A percentile compares a stretch with the other conserved stretches of the same genome.
Conservation (phyloP, 176 grass and related monocot genomes). For the Triticum timopheevii region DNA sequence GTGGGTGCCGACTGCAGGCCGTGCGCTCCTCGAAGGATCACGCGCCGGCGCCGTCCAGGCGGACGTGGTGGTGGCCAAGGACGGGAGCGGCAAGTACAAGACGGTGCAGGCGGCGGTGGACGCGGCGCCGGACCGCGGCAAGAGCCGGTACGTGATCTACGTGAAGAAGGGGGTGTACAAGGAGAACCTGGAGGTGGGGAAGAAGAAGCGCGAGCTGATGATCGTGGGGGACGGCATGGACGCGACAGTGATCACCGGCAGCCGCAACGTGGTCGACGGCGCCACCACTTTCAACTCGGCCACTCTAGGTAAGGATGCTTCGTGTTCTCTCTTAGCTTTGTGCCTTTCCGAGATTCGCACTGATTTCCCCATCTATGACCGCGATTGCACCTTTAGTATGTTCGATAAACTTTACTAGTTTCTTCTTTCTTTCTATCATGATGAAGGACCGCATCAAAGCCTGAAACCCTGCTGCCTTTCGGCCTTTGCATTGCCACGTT, state of each 20-base stretch:
- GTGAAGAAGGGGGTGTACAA: slow-evolving; percentile 62
- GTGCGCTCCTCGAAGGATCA: slow-evolving; percentile 11
- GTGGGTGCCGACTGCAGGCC: slow-evolving; percentile 39
- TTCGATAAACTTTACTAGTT: background rate
- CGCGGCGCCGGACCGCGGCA: slow-evolving; percentile 42
- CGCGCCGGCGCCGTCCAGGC: slow-evolving; percentile 7
- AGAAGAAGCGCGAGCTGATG: slow-evolving; percentile 57
- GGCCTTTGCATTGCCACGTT: background rate
- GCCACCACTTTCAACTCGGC: slow-evolving; percentile 57
- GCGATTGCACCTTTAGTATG: background rate
- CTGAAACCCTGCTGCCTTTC: background rate
- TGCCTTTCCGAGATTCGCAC: background rate
- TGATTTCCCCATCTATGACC: background rate
- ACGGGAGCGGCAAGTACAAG: slow-evolving; percentile 54
- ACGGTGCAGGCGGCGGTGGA: slow-evolving; percentile 57
- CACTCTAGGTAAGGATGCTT: slow-evolving; percentile 47
- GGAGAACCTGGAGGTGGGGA: slow-evolving; percentile 52
- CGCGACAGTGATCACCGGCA: slow-evolving; percentile 60
- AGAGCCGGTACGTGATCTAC: slow-evolving; percentile 51
- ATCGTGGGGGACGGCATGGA: slow-evolving; percentile 64
- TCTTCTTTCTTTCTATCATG: background rate
- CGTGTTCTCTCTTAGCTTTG: background rate
- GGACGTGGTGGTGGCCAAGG: slow-evolving; percentile 53
- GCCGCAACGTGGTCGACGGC: slow-evolving; percentile 57
- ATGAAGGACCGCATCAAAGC: too few species aligned